Evolutionary conservation across 1,284 basidiomycete species (phyloP), one percentile per base, ranked within the genome.

Genomic region (Polyporus tsugae): DNA sequence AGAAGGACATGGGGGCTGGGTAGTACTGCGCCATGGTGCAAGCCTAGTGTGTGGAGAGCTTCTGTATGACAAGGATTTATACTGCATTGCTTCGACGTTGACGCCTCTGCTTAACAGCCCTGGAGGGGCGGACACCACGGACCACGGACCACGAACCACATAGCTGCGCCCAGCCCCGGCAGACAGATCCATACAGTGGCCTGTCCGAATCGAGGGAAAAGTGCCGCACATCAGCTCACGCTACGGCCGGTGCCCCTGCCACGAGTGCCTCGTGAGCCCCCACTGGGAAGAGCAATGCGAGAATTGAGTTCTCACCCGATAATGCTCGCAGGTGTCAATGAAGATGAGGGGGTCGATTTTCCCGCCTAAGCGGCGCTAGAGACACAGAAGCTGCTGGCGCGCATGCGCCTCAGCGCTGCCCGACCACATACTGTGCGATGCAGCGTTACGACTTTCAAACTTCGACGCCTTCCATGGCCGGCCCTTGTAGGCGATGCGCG

Each of bases 351-450:
- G 46, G 2, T 10, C 46, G 13, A 25, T 19, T 49, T 25, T 49
- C 5, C 19, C 22, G 22, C 46, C 46, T 25, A 10, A 4, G 46
- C 22, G 9, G 22, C 44, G 44, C 22, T 25, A 1, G 46, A 11
- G 29, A 29, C 29, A 29, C 29, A 29, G 22, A 25, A 25, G 46
- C 46, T 10, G 46, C 46, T 25, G 13, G 22, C 22, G 22, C 22
- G 13, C 29, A 17, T 33, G 52, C 52, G 22, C 46, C 22, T 49
- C 52, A 55, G 29, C 33, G 52, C 29, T 35, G 0, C 29, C 15
- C 52, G 17, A 55, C 52, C 52, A 55, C 52, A 55, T 19, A 55
- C 52, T 55, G 52, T 55, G 52, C 52, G 6, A 17, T 17, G 52
- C 52, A 19, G 33, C 29, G 29, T 35, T 11, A 5, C 29, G 22